Percentiles rank a stretch among this genome's conserved stretches.
Conservation (phyloP, 768 basidiomycete species). For the Tephrocybe sp. region DNA sequence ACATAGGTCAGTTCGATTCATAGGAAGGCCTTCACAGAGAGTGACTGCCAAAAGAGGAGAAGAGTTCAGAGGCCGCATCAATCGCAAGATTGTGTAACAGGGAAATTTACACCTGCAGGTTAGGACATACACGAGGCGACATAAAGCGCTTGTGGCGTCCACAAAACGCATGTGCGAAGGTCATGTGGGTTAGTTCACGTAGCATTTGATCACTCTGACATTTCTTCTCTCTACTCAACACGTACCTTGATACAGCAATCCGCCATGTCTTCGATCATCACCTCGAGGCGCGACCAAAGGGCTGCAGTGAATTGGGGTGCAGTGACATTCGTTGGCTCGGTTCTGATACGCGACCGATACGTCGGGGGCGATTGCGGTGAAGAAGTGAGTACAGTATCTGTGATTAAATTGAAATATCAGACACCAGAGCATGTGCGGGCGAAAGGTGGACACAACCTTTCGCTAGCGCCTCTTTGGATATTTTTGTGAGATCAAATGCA, state of each 20-base stretch:
- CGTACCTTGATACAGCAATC: constrained; percentile 85
- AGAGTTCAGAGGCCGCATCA: background rate
- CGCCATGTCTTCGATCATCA: constrained; percentile 85
- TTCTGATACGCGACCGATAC: constrained; percentile 85
- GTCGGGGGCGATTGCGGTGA: constrained; percentile 40
- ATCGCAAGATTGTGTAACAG: background rate
- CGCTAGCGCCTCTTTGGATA: constrained; percentile 81
- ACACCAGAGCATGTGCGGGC: background rate
- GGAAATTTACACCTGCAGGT: background rate
- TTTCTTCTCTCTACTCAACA: background rate
- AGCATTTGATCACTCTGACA: too few relatives aligned
- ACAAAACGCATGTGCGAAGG: constrained; percentile 5
- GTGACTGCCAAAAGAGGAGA: background rate
- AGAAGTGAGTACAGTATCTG: constrained; percentile 23
- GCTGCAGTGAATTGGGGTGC: constrained; percentile 84
- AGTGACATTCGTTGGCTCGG: constrained; percentile 87
- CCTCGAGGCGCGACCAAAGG: constrained; percentile 80
- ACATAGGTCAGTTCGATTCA: background rate
- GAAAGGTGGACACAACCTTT: constrained; percentile 55
- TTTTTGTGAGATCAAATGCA: constrained; percentile 84
- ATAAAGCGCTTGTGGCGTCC: constrained; percentile 15
- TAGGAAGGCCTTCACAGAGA: background rate
- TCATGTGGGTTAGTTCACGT: constrained; percentile 4
- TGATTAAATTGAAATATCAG: background rate
- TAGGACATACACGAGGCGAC: constrained; percentile 12